These are phyloP conservation scores for Metschnikowia peoriensis DNA, from an alignment of 805 yeast genomes.

Conservation along the genomic window DNA sequence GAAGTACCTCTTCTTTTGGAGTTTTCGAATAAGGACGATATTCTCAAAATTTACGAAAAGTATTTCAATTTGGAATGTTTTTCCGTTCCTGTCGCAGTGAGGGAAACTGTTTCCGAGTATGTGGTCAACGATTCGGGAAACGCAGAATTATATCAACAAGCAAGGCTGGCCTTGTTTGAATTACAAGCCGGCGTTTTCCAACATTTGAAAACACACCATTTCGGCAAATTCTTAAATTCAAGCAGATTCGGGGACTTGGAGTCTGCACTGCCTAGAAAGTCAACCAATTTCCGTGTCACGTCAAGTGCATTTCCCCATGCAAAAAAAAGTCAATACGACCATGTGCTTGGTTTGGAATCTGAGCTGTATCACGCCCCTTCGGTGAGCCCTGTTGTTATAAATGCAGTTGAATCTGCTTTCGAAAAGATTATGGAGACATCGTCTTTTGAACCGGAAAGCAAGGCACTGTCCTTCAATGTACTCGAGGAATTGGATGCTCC, in stretches of 20 bases:
- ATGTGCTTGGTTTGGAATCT: neutral
- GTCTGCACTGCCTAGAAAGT: conserved; percentile 2
- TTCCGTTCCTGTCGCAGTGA: neutral
- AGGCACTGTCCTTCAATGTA: neutral
- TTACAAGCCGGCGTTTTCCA: conserved; percentile 55
- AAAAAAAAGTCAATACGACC: neutral
- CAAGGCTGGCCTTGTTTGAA: conserved; percentile 57
- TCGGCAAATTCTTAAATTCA: conserved; percentile 59
- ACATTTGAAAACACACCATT: conserved; percentile 51
- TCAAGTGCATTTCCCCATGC: conserved; percentile 8
- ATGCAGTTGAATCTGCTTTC: conserved; percentile 68
- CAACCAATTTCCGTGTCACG: conserved; percentile 1
- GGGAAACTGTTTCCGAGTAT: conserved; percentile 7
- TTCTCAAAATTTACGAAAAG: conserved; percentile 45
- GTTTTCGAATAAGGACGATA: conserved; percentile 51
- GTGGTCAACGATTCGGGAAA: conserved; percentile 8
- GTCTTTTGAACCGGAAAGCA: conserved; percentile 5
- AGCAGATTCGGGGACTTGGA: conserved; percentile 26
- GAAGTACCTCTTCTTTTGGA: conserved; percentile 39
- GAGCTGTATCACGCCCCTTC: neutral
- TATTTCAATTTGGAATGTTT: conserved; percentile 34
- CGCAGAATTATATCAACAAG: conserved; percentile 42
- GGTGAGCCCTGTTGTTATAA: conserved; percentile 47
- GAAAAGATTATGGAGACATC: conserved; percentile 50
- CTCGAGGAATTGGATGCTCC: conserved; percentile 1